Base-by-base conservation (phyloP, 768 basidiomycete genomes). In the Tylopilus subfusipes region DNA sequence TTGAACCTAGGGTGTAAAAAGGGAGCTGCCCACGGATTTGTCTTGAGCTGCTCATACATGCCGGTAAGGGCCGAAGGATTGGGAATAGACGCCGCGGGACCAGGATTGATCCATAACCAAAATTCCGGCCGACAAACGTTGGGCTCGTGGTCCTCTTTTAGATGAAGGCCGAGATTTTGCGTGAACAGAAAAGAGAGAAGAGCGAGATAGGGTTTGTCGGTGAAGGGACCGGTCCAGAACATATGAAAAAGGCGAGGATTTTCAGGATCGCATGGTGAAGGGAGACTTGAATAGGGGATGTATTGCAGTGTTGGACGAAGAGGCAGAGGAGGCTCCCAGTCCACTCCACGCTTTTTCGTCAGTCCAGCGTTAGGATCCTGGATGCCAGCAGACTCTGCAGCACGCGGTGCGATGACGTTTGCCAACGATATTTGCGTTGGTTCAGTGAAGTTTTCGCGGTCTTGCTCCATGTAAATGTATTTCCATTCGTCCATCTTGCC, bases 181-280 rank as follows among this genome's bases (percentile, higher is more conserved):
- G 96, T 97, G 75, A 86, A 98, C 33, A 98, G 80, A 78, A 93
- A 99, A 18, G 94, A 97, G 22, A 96, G 77, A 42, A 98, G 78
- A 1, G 96, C 93, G 55, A 93, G 83, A 77, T 99, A 98, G 3
- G 97, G 97, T 70, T 98, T 98, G 77, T 99, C 97, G 10, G 94
- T 97, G 76, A 99, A 98, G 1, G 93, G 87, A 0, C 97, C 96
- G 2, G 95, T 91, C 96, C 97, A 98, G 77, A 97, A 99, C 86
- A 98, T 97, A 72, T 99, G 97, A 78, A 96, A 98, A 30, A 98
- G 73, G 33, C 90, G 83, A 7, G 93, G 88, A 63, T 88, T 84
- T 60, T 91, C 86, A 0, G 86, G 80, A 64, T 97, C 92, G 71
- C 97, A 99, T 2, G 85, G 78, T 2, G 74, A 68, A 3, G 80